Conservation (phyloP, 495 filamentous ascomycete genomes). For the Xylaria intraflava region DNA sequence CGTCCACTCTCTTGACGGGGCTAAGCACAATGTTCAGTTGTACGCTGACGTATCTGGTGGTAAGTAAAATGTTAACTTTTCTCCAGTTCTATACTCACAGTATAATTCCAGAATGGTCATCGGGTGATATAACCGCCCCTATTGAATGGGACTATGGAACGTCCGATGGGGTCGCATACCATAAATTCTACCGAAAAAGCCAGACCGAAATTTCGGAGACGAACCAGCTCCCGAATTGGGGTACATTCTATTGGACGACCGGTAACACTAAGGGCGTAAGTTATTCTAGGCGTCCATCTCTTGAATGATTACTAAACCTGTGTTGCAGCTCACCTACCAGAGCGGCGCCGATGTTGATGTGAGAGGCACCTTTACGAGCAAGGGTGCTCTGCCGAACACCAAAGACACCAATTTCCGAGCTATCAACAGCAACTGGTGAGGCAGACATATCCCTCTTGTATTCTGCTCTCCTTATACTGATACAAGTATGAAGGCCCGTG, state of each 20-base stretch:
- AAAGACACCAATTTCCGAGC: constrained; percentile 61
- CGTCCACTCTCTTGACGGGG: constrained; percentile 48
- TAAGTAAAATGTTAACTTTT: constrained; percentile 51
- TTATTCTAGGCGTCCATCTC: background rate
- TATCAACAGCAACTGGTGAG: constrained; percentile 61
- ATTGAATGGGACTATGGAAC: constrained; percentile 35
- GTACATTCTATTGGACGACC: constrained; percentile 67
- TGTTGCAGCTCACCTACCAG: constrained; percentile 48
- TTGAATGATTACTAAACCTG: constrained; percentile 14
- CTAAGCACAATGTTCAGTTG: constrained; percentile 61
- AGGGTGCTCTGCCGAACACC: constrained; percentile 55
- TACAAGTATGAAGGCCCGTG: constrained; percentile 50
- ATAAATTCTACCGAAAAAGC: constrained; percentile 51
- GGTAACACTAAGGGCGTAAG: constrained; percentile 29
- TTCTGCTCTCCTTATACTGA: background rate
- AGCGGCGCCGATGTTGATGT: constrained; percentile 60
- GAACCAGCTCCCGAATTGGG: constrained; percentile 77
- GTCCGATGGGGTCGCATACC: constrained; percentile 36
- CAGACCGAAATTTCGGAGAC: constrained; percentile 66
- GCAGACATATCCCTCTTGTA: background rate
- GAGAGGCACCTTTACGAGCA: constrained; percentile 57
- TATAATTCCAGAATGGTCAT: constrained; percentile 35
- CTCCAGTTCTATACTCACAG: constrained; percentile 33
- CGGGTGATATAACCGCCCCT: constrained; percentile 31
- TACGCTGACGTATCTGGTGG: constrained; percentile 85